Evolutionary conservation across 176 grass and related monocot species (phyloP).

Genomic region (Oryza coarctata): DNA sequence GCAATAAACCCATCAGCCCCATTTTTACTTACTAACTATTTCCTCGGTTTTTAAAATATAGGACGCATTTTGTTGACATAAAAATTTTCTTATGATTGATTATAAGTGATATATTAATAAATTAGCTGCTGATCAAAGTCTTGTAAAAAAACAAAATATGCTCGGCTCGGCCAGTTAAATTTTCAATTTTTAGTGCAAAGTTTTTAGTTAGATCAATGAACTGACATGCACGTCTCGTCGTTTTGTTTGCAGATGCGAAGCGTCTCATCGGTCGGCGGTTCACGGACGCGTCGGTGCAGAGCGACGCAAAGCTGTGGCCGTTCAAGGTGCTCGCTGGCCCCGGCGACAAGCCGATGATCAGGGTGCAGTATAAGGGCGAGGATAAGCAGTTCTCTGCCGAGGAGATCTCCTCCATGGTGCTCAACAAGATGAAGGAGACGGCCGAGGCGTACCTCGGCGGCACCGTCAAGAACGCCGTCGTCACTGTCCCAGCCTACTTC

Average conservation of each 20-base stretch:
- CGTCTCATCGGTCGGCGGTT: slow-evolving; percentile 77
- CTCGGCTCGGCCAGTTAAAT: not conserved
- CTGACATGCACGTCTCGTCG: not conserved
- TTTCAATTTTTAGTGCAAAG: not conserved
- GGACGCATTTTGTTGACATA: too few species aligned
- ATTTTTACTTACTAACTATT: too few species aligned
- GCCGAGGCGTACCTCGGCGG: slow-evolving; percentile 72
- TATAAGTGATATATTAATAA: too few species aligned
- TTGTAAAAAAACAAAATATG: too few species aligned
- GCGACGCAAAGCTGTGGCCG: slow-evolving; percentile 74
- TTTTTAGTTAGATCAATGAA: not conserved
- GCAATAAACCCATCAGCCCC: not conserved
- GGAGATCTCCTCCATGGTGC: slow-evolving; percentile 88
- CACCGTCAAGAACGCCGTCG: slow-evolving; percentile 83
- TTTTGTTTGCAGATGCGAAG: slow-evolving; percentile 61
- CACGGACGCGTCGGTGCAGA: slow-evolving; percentile 75
- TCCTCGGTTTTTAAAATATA: too few species aligned
- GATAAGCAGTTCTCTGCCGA: slow-evolving; percentile 74
- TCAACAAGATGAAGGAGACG: slow-evolving; percentile 89
- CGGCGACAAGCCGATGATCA: slow-evolving; percentile 84
- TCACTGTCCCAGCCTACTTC: slow-evolving; percentile 92
- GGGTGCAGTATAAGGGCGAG: slow-evolving; percentile 61
- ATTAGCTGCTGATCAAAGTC: too few species aligned
- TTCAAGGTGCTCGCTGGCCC: slow-evolving; percentile 64
- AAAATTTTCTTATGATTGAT: too few species aligned